These are phyloP conservation scores for Sextonia rubra DNA, from an alignment of 164 flowering plant species.

Conservation along the genomic window DNA sequence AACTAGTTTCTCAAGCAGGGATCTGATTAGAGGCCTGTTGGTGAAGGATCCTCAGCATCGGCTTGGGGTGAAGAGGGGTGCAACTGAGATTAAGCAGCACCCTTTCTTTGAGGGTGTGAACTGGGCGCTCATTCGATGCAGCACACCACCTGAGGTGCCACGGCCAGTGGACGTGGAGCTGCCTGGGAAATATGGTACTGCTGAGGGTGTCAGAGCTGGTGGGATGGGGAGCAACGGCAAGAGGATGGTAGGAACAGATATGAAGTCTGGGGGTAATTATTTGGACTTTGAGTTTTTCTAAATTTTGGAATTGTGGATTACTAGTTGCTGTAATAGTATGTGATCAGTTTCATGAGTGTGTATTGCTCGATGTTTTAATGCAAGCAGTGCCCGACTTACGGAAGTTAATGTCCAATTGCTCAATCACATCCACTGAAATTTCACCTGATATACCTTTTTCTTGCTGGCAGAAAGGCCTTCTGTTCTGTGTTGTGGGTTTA, in stretches of 20 bases:
- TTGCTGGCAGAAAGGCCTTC: too few relatives aligned
- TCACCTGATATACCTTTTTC: too few relatives aligned
- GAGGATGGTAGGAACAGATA: conserved; percentile 30
- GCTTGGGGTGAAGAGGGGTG: conserved; percentile 70
- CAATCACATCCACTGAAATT: too few relatives aligned
- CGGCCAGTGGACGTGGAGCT: conserved; percentile 23
- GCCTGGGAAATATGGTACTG: conserved; percentile 21
- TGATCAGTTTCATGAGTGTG: not conserved
- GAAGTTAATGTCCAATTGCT: not conserved
- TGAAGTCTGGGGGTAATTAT: conserved; percentile 33
- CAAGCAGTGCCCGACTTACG: not conserved
- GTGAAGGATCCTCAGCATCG: conserved; percentile 64
- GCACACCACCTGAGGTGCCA: conserved; percentile 57
- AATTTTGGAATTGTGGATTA: not conserved
- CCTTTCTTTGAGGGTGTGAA: conserved; percentile 72
- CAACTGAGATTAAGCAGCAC: conserved; percentile 62
- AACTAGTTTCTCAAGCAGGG: conserved; percentile 40
- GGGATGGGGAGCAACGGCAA: conserved; percentile 26
- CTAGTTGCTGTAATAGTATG: not conserved
- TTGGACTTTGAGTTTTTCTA: conserved; percentile 36
- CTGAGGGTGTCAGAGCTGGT: conserved; percentile 11
- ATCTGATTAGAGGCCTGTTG: conserved; percentile 48
- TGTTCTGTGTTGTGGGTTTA: too few relatives aligned
- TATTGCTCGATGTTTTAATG: not conserved
- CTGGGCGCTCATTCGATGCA: conserved; percentile 73